phyloP scores from a whole-genome alignment of 495 filamentous ascomycete genomes.

The Xylaria venustula region DNA sequence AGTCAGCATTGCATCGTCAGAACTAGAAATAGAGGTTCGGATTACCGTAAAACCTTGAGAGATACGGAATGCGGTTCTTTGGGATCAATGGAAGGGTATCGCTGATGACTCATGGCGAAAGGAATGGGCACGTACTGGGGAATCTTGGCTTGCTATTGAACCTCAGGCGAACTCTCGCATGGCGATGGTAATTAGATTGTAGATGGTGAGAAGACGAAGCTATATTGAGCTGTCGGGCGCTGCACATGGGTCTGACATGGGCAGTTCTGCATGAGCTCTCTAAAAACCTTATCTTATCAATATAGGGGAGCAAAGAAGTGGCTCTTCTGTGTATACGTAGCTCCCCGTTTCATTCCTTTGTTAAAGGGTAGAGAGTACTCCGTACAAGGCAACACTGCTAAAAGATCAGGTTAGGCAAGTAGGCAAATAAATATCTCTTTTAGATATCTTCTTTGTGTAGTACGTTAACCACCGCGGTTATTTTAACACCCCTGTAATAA shows the following conservation, averaged over 20 bases:
- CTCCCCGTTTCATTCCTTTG: no score
- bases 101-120: conserved; percentile 48
- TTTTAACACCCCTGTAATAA: neutral
- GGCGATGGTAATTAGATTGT: neutral
- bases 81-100: conserved; percentile 54
- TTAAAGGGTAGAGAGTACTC: no score
- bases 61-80: conserved; percentile 85
- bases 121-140: neutral
- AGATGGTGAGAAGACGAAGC: neutral
- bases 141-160: no score
- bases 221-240: neutral
- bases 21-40: conserved; percentile 1
- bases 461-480: no score
- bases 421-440: no score
- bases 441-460: no score
- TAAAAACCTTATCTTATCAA: conserved; percentile 12
- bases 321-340: no score
- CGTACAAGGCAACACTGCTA: no score
- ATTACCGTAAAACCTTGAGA: conserved; percentile 73
- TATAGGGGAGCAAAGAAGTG: neutral
- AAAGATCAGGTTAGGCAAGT: no score
- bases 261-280: no score
- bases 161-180: conserved; percentile 10
- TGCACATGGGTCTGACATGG: neutral
- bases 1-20: conserved; percentile 14